Percentiles rank a stretch among this genome's conserved stretches.
Conservation (phyloP, 257 asterid species). For the Dorcoceras hygrometricum region DNA sequence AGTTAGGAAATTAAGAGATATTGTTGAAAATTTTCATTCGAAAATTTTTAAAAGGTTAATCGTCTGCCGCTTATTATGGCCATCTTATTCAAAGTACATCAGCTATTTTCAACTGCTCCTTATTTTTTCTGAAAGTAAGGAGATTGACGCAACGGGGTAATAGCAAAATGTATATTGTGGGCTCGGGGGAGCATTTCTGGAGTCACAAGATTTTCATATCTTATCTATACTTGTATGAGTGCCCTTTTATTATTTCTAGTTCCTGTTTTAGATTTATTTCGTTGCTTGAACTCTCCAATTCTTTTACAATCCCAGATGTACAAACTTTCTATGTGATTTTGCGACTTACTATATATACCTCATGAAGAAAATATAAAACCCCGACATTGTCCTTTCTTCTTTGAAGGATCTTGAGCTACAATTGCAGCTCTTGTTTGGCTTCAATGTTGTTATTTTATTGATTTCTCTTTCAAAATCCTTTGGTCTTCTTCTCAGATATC, state of each 20-base stretch:
- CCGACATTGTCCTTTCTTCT: background rate
- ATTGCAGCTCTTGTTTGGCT: background rate
- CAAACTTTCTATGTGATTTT: background rate
- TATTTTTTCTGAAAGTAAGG: background rate
- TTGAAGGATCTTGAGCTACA: slow-evolving; percentile 12
- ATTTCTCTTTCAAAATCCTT: slow-evolving; percentile 3
- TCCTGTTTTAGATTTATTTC: background rate
- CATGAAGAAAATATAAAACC: background rate
- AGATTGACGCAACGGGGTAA: background rate
- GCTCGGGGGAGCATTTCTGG: background rate
- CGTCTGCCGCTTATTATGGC: background rate
- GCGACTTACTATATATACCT: background rate
- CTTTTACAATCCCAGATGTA: background rate
- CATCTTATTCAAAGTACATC: background rate
- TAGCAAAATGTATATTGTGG: background rate
- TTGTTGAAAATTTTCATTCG: background rate
- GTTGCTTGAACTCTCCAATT: background rate
- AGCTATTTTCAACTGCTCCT: background rate
- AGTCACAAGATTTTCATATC: background rate
- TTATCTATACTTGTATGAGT: background rate
- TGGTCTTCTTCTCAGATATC: slow-evolving; percentile 11
- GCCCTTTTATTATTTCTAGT: slow-evolving; percentile 3
- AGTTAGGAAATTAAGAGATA: background rate
- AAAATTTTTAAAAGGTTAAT: too few species aligned
- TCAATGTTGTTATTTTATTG: background rate